phyloP scores from a whole-genome alignment of 768 basidiomycete genomes.

The Hypholoma sublateritium region DNA sequence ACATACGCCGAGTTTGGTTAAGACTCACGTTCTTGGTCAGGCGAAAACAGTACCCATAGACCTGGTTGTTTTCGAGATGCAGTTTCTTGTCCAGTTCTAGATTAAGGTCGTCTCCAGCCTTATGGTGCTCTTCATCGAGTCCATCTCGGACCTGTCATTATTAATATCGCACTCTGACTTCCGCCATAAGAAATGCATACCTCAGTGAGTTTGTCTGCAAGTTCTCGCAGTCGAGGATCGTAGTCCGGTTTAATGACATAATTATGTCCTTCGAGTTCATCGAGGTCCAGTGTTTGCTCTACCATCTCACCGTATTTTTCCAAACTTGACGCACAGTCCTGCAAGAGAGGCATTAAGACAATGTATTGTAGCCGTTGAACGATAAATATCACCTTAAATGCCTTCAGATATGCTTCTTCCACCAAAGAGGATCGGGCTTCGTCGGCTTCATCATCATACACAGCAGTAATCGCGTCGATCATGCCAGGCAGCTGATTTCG shows the following conservation, averaged over 20 bases:
- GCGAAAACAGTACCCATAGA: conserved; percentile 91
- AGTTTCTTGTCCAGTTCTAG: conserved; percentile 93
- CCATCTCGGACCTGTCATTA: conserved; percentile 60
- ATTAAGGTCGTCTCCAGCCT: conserved; percentile 66
- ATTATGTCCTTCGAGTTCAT: conserved; percentile 80
- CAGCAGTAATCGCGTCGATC: conserved; percentile 58
- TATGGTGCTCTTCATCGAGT: conserved; percentile 78
- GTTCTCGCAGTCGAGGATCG: conserved; percentile 67
- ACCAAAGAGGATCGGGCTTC: conserved; percentile 47
- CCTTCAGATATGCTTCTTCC: conserved; percentile 62
- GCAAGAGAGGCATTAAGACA: neutral
- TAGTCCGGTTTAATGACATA: conserved; percentile 93
- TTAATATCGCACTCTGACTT: neutral
- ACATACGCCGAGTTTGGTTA: neutral
- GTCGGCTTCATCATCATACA: conserved; percentile 40
- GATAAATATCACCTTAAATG: conserved; percentile 60
- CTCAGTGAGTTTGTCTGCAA: conserved; percentile 66
- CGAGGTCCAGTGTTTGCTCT: conserved; percentile 91
- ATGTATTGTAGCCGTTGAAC: conserved; percentile 29
- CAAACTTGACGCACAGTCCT: conserved; percentile 67
- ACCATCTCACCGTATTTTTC: conserved; percentile 91
- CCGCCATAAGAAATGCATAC: conserved; percentile 26
- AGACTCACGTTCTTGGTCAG: conserved; percentile 82
- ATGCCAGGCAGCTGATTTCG: conserved; percentile 70
- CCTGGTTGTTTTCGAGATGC: conserved; percentile 88